Evolutionary conservation across 1,284 basidiomycete genomes (phyloP), one percentile per base, ranked within the genome.

Genomic region (Athelia psychrophila): DNA sequence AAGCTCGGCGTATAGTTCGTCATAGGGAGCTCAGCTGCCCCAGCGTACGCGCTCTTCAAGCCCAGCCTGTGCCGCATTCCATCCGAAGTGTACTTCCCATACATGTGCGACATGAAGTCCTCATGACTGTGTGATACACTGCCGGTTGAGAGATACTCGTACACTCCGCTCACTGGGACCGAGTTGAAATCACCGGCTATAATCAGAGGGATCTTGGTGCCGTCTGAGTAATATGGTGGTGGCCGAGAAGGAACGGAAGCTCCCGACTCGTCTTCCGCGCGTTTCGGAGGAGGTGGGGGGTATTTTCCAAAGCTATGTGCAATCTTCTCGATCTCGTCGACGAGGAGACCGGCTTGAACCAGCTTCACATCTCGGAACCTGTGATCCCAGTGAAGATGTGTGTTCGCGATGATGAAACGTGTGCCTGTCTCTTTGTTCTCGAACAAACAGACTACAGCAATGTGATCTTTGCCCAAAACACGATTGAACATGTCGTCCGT

Each of bases 401-500:
- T 84, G 66, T 99, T 99, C 51, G 90, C 90, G 51, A 98, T 81
- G 57, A 98, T 83, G 48, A 98, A 71, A 8, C 96, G 86, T 13
- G 93, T 87, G 25, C 95, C 95, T 0, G 93, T 91, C 48, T 83
- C 78, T 56, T 82, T 84, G 72, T 91, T 90, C 74, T 99, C 97
- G 62, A 99, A 79, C 44, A 94, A 79, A 57, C 88, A 88, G 47
- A 96, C 79, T 56, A 95, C 85, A 35, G 93, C 95, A 58, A 99
- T 93, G 66, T 98, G 88, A 72, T 98, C 97, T 68, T 95, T 94
- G 57, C 91, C 91, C 66, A 98, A 85, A 53, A 99, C 94, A 49
- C 97, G 92, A 67, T 98, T 98, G 81, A 98, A 99, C 94, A 99
- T 96, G 73, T 98, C 96, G 65, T 99, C 95, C 3, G 95, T 97